phyloP scores from a whole-genome alignment of 352 stramenopile genomes.

The Phytophthora foliorum region DNA sequence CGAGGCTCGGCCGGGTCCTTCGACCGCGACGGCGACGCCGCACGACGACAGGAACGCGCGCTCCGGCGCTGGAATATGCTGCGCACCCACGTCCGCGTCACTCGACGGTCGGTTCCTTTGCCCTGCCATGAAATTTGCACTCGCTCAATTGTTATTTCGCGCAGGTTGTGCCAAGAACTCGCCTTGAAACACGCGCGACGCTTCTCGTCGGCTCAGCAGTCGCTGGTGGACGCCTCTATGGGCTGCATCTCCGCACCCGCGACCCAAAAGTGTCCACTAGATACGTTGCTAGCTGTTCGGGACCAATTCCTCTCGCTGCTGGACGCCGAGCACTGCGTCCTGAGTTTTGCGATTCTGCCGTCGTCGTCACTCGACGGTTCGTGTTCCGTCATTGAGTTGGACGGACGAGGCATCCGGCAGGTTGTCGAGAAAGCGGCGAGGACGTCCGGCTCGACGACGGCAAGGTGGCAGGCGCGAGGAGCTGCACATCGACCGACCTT shows the following conservation, averaged over 20 bases:
- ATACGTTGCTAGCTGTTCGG: conserved; percentile 37
- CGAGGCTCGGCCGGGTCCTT: neutral
- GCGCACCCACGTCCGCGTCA: conserved; percentile 72
- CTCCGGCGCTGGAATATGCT: conserved; percentile 64
- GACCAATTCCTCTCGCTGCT: conserved; percentile 74
- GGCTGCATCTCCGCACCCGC: neutral
- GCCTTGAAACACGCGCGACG: conserved; percentile 53
- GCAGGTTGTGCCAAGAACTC: conserved; percentile 63
- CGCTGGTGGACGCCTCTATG: conserved; percentile 53
- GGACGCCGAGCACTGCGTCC: conserved; percentile 69
- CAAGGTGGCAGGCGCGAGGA: conserved; percentile 27
- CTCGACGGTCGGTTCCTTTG: conserved; percentile 56
- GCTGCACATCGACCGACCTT: conserved; percentile 42
- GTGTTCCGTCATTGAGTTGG: conserved; percentile 63
- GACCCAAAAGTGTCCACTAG: conserved; percentile 19
- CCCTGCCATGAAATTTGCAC: neutral
- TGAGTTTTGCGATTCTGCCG: conserved; percentile 56
- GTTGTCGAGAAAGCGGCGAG: conserved; percentile 40
- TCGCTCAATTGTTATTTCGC: conserved; percentile 13
- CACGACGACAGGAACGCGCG: conserved; percentile 20
- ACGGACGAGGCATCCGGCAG: conserved; percentile 60
- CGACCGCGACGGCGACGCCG: neutral
- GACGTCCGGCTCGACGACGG: conserved; percentile 31
- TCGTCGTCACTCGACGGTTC: neutral
- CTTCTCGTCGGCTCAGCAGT: conserved; percentile 61